These are phyloP conservation scores for Echeveria elegans DNA, from an alignment of 164 flowering plant genomes.

Conservation along the genomic window DNA sequence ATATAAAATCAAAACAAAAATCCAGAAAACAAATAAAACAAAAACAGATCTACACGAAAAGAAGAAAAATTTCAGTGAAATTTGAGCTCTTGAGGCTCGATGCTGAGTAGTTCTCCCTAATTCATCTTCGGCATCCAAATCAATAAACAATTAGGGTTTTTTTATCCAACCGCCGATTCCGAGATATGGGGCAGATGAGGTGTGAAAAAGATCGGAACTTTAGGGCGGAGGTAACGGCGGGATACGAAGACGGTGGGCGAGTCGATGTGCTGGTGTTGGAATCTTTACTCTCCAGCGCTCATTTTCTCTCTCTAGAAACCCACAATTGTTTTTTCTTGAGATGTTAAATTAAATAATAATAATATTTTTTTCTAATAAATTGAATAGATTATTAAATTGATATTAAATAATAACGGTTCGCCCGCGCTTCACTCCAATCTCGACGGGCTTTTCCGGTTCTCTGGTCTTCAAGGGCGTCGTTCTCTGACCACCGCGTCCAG, in stretches of 20 bases:
- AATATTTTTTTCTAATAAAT: no score
- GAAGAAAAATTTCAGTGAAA: neutral
- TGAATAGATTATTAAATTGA: no score
- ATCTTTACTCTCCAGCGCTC: neutral
- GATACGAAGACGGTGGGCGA: neutral
- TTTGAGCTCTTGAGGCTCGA: conserved; percentile 2
- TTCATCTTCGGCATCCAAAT: neutral
- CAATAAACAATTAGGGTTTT: neutral
- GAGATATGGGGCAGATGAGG: no score
- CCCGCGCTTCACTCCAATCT: no score
- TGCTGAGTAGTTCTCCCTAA: neutral
- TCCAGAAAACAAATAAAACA: neutral
- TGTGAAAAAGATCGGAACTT: neutral
- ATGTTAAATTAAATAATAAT: no score
- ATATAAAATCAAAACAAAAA: neutral
- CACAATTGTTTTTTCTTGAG: no score
- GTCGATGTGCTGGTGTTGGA: neutral
- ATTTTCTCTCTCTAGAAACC: neutral
- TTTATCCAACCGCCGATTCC: no score
- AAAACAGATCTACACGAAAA: neutral
- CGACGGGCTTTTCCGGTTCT: no score
- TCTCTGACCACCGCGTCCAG: no score
- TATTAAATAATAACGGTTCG: no score
- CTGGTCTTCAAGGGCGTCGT: no score
- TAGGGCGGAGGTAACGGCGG: neutral